These are phyloP conservation scores for Mycena epipterygia DNA, from an alignment of 768 basidiomycete genomes.

Conservation along the genomic window DNA sequence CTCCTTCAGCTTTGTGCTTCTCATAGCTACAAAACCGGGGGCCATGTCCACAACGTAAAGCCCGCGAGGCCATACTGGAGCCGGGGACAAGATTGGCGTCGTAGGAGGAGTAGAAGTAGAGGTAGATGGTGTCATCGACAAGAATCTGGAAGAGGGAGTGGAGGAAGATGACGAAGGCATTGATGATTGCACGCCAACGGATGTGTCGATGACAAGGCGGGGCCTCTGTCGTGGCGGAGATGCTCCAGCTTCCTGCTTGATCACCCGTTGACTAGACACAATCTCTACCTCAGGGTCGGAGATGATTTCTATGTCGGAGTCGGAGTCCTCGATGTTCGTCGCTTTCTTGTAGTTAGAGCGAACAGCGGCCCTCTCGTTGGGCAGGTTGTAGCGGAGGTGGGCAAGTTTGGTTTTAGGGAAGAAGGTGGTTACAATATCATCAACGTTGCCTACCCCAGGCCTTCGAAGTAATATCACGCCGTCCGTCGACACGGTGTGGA, in stretches of 20 bases:
- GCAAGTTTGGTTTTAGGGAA: not conserved
- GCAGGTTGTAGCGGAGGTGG: not conserved
- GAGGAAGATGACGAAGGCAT: not conserved
- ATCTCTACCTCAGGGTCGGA: not conserved
- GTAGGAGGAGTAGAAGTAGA: not conserved
- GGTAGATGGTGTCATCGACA: too few species aligned
- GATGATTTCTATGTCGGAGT: not conserved
- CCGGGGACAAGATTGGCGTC: not conserved
- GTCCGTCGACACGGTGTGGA: not conserved
- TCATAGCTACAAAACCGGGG: not conserved
- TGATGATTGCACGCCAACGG: not conserved
- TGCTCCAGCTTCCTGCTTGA: not conserved
- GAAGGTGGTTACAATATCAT: not conserved
- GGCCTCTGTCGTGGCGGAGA: not conserved
- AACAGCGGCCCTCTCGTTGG: not conserved
- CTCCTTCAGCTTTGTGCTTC: not conserved
- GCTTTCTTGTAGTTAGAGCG: not conserved
- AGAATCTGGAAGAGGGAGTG: not conserved
- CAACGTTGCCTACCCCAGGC: not conserved
- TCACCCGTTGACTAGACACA: not conserved
- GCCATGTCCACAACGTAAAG: not conserved
- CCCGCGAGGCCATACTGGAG: not conserved
- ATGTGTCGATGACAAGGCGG: not conserved
- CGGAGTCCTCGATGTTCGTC: too few species aligned
- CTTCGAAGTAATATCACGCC: not conserved